These are phyloP conservation scores for Anisodus tanguticus DNA, from an alignment of 257 asterid genomes.

Conservation along the genomic window DNA sequence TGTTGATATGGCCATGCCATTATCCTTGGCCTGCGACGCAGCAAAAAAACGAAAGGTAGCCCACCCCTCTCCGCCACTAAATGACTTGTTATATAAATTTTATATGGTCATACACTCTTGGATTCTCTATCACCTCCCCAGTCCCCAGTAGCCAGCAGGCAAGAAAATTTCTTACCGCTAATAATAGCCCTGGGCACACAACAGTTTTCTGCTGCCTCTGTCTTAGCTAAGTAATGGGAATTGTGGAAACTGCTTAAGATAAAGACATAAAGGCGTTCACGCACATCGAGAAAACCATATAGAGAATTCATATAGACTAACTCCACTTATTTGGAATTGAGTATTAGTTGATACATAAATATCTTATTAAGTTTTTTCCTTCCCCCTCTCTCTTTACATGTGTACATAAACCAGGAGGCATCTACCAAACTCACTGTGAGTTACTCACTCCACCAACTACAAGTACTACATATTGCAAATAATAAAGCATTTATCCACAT, in stretches of 20 bases:
- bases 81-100: neutral
- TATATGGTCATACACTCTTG: neutral
- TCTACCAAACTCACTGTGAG: conserved; percentile 17
- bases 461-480: neutral
- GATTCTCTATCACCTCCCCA: neutral
- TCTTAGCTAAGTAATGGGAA: neutral
- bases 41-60: neutral
- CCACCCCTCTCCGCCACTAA: neutral
- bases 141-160: neutral
- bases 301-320: too few relatives aligned
- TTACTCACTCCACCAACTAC: neutral
- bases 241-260: neutral
- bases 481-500: neutral
- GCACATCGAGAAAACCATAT: neutral
- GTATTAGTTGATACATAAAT: neutral
- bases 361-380: neutral
- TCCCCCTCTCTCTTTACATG: neutral
- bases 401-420: neutral
- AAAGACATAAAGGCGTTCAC: neutral
- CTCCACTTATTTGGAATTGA: neutral
- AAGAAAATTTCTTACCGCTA: neutral
- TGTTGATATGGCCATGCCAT: neutral
- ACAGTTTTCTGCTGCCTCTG: neutral
- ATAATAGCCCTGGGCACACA: neutral
- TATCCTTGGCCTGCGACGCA: neutral